Base-by-base conservation (phyloP, 495 filamentous ascomycete genomes). In the Penicillium manginii region DNA sequence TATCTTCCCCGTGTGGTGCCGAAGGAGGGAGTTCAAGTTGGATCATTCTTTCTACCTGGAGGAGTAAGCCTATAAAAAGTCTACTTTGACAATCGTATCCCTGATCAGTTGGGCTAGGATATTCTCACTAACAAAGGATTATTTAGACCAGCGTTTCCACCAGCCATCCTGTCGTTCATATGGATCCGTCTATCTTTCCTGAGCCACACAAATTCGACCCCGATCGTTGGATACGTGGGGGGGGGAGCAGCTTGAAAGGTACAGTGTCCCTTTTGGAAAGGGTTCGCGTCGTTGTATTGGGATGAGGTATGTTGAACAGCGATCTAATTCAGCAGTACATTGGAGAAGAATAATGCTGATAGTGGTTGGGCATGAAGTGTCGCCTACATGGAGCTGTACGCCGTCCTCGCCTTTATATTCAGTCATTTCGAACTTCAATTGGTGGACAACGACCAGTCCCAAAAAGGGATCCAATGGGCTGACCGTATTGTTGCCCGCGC, bases 281-380 rank as follows among this genome's bases (percentile, higher is more conserved):
- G 51, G 51, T 4, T 14, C 33, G 10, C 51, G 51, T 19, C 4
- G 10, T 5, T 53, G 51, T 23, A 53, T 53, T 23, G 51, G 51
- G 4, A 53, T 40, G 4, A 53, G 23, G 23, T 23, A 23, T 23
- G 23, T 23, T 23, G 23, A 23, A 23, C 2, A 23, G 23, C 23
- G 23, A 23, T 23, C 23, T 23, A 4, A 23, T 23, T 23, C 23
- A 23, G 23, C 23, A 23, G 23, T 23, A 23, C 23, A 23, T 23
- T 4, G 2, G 23, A 23, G 23, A 23, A 23, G 23, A 23, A 23
- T 23, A 23, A 23, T 23, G 23, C 23, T 23, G 4, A 23, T 23
- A 23, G 23, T 23, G 23, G 23, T 23, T 23, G 23, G 23, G 23
- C 23, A 23, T 23, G 23, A 23, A 23, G 23, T 4, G 23, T 23